Evolutionary conservation across 2,329 filamentous ascomycete genomes (phyloP).

Genomic region (Hymenoscyphus repandus): DNA sequence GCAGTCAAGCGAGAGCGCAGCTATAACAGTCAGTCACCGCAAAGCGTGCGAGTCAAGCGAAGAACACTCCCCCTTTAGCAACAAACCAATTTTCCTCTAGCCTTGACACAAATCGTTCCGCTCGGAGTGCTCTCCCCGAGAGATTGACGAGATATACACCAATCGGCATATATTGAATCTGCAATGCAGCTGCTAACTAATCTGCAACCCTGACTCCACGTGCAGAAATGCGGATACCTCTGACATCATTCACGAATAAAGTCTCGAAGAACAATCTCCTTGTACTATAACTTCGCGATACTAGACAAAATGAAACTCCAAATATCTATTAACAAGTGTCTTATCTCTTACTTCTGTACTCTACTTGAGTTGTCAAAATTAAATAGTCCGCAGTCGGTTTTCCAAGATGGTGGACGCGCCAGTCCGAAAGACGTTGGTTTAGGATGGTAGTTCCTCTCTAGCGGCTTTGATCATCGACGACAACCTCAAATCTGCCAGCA

Average conservation of each 20-base stretch:
- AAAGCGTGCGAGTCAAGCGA: too few species aligned
- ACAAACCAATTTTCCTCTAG: too few species aligned
- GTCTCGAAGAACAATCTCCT: conserved; percentile 1
- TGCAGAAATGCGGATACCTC: not conserved
- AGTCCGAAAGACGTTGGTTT: too few species aligned
- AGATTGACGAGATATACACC: not conserved
- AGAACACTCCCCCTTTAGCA: too few species aligned
- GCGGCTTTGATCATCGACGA: not conserved
- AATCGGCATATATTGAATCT: not conserved
- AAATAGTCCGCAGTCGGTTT: too few species aligned
- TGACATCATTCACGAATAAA: conserved; percentile 3
- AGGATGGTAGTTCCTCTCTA: too few species aligned
- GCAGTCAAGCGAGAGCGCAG: too few species aligned
- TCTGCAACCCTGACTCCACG: not conserved
- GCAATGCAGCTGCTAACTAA: not conserved
- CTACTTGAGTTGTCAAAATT: too few species aligned
- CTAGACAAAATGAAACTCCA: not conserved
- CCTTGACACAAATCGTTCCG: not conserved
- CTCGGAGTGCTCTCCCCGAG: not conserved
- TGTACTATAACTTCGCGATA: not conserved
- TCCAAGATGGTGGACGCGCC: too few species aligned
- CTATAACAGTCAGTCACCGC: too few species aligned
- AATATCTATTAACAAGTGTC: not conserved
- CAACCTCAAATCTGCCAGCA: not conserved
- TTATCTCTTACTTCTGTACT: not conserved